Percentiles rank a stretch among this genome's conserved stretches.
These are phyloP conservation scores for Oehlia diaphana DNA, from an alignment of 192 early-diverging fungal genomes.

Conservation along the genomic window DNA sequence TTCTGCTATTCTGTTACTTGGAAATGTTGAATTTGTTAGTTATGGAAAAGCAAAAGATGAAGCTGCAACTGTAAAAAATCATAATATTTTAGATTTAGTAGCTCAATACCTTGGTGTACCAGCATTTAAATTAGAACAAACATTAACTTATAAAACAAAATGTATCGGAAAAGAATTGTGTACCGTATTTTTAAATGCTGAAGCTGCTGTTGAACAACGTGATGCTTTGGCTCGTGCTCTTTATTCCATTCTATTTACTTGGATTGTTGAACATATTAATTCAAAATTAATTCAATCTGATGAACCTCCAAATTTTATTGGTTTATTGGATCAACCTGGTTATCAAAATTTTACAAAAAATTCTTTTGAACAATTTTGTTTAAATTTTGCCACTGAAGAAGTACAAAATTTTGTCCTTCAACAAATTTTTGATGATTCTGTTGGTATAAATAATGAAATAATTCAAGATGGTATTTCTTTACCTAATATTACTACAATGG, in stretches of 20 bases:
- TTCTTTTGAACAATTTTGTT: constrained; percentile 69
- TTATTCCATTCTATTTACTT: constrained; percentile 86
- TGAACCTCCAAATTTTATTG: constrained; percentile 79
- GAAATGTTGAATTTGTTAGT: constrained; percentile 83
- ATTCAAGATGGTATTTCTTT: constrained; percentile 57
- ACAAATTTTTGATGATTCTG: constrained; percentile 54
- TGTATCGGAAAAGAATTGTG: constrained; percentile 82
- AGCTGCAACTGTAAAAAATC: constrained; percentile 73
- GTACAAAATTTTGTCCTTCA: constrained; percentile 62
- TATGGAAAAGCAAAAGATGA: constrained; percentile 61
- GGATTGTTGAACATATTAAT: constrained; percentile 93
- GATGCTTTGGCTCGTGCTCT: constrained; percentile 80
- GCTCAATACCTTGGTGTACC: constrained; percentile 82
- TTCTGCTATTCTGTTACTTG: constrained; percentile 88
- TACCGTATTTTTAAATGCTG: constrained; percentile 85
- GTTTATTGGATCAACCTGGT: constrained; percentile 75
- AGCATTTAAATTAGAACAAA: constrained; percentile 52
- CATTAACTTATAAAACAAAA: constrained; percentile 81
- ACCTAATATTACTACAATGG: constrained; percentile 48
- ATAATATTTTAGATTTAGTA: constrained; percentile 67
- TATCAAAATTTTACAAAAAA: constrained; percentile 61
- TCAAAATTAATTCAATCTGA: constrained; percentile 71
- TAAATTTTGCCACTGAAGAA: constrained; percentile 70
- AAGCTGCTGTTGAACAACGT: constrained; percentile 74
- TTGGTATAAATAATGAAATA: constrained; percentile 47